Percentiles rank a stretch among this genome's conserved stretches.
phyloP scores from a whole-genome alignment of 2,329 filamentous ascomycete species.

The Tolypocladium ophioglossoides region DNA sequence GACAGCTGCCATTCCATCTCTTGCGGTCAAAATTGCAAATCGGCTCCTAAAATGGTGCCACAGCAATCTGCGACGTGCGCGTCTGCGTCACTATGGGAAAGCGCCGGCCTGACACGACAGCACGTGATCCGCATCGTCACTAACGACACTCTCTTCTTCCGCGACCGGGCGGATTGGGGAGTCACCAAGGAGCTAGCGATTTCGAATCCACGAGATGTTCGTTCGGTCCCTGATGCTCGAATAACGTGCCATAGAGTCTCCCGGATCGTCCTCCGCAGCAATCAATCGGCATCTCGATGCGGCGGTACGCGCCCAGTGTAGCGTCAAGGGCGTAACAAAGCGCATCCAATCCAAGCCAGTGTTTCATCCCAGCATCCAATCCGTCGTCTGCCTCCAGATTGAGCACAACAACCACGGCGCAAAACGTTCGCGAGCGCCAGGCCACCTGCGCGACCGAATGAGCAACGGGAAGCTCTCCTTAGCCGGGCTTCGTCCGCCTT shows the following conservation, averaged over 20 bases:
- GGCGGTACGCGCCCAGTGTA: not conserved
- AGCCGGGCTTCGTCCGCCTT: not conserved
- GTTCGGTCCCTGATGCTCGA: not conserved
- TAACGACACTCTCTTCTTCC: not conserved
- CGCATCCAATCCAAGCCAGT: not conserved
- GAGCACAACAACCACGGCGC: not conserved
- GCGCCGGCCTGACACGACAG: not conserved
- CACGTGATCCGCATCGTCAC: not conserved
- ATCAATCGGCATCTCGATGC: not conserved
- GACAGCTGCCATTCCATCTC: not conserved
- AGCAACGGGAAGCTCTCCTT: not conserved
- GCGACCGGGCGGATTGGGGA: not conserved
- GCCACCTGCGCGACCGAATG: not conserved
- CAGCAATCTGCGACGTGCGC: not conserved
- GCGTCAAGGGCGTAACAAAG: not conserved
- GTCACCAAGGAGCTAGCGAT: not conserved
- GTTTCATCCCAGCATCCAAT: not conserved
- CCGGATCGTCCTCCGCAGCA: not conserved
- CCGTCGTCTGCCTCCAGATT: not conserved
- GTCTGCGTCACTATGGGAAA: not conserved
- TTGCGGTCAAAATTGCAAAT: too few species aligned
- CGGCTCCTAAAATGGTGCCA: not conserved
- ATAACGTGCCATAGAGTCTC: not conserved
- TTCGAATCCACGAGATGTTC: not conserved
- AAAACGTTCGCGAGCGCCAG: not conserved